Base-by-base conservation (phyloP, 2,329 filamentous ascomycete species). In the Xylariaceae sp. region DNA sequence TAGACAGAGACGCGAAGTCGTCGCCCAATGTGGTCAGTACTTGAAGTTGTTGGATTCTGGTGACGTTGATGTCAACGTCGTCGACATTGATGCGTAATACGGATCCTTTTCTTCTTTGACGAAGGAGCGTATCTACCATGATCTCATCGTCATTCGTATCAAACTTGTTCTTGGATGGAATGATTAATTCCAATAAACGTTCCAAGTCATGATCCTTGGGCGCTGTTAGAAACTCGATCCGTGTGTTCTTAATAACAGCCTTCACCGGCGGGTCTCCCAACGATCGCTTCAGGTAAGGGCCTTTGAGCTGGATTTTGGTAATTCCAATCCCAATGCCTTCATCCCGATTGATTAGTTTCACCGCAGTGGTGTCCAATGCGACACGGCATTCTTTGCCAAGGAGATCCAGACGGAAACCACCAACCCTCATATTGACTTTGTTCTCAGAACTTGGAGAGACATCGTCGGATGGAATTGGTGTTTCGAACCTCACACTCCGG, bases 131-230 rank as follows among this genome's bases (percentile, higher is more conserved):
- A 67, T 97, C 93, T 18, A 99, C 84, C 80, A 99, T 87, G 61
- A 99, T 96, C 68, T 97, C 93, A 67, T 97, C 91, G 61, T 95
- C 89, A 51, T 87, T 85, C 62, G 93, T 88, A 64, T 87, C 82
- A 67, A 94, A 97, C 64, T 92, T 91, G 72, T 94, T 86, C 64
- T 92, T 94, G 0, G 92, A 96, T 0, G 94, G 95, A 5, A 89
- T 96, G 57, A 99, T 89, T 55, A 99, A 80, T 55, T 89, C 88
- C 0, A 99, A 77, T 1, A 99, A 80, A 39, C 87, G 84, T 68
- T 92, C 88, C 0, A 99, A 79, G 72, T 99, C 94, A 15, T 81
- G 78, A 66, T 96, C 88, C 62, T 88, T 87, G 0, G 94, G 93
- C 0, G 82, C 75, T 62, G 82, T 81, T 1, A 91, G 74, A 67